These are phyloP conservation scores for Moniliophthora roreri DNA, from an alignment of 1,284 basidiomycete species.

Conservation along the genomic window DNA sequence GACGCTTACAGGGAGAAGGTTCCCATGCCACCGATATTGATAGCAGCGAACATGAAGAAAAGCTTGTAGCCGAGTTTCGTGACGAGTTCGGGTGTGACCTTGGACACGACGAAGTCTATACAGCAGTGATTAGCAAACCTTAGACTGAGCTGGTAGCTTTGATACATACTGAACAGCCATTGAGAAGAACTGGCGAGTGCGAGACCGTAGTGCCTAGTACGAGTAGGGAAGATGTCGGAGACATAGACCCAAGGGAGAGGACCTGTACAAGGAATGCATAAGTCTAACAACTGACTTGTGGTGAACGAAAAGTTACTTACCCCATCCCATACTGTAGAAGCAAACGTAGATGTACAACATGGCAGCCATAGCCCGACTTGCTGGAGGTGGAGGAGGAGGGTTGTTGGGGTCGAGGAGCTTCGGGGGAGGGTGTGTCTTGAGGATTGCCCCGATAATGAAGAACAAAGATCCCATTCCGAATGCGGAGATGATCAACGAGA, in stretches of 20 bases:
- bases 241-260: constrained; percentile 59
- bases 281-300: background rate
- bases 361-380: constrained; percentile 59
- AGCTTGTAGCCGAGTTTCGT: constrained; percentile 53
- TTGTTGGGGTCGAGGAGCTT: constrained; percentile 19
- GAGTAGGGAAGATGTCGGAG: constrained; percentile 70
- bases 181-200: constrained; percentile 58
- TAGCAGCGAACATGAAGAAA: constrained; percentile 57
- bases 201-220: constrained; percentile 67
- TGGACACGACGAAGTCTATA: constrained; percentile 61
- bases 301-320: constrained; percentile 27
- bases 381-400: constrained; percentile 32
- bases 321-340: constrained; percentile 60
- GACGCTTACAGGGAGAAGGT: constrained; percentile 31
- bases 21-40: constrained; percentile 46
- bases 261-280: constrained; percentile 2
- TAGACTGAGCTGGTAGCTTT: background rate
- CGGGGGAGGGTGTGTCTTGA: constrained; percentile 57
- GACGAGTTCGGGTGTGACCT: constrained; percentile 59
- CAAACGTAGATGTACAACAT: constrained; percentile 63
- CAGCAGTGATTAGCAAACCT: background rate
- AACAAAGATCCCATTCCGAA: constrained; percentile 68
- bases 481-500: constrained; percentile 57
- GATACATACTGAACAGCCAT: constrained; percentile 65
- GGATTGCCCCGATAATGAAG: constrained; percentile 66